Base-by-base conservation (phyloP, 2,329 filamentous ascomycete genomes). In the Neofusicoccum laricinum region DNA sequence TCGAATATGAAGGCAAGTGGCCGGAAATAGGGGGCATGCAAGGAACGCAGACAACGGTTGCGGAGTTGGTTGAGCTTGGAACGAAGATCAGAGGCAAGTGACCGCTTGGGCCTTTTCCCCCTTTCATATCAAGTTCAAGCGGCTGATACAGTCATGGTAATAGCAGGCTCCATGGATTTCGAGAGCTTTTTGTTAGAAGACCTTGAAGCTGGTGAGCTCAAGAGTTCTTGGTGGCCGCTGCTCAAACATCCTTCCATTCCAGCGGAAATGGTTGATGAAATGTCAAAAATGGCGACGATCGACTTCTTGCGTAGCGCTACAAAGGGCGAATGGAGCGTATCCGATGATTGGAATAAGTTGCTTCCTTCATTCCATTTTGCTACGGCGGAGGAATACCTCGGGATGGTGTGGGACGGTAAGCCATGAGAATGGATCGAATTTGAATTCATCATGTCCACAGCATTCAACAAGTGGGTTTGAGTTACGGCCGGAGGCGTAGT, bases 81-180 rank as follows among this genome's bases (percentile, higher is more conserved):
- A 48, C 8, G 0, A 19, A 15, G 19, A 4, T 48, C 19, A n/a
- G 45, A 25, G 45, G 45, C 21, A 48, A 19, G 21, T 1, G 25
- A 5, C 25, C 25, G 6, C 25, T 30, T 30, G 25, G 25, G 1
- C 25, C 25, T 30, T 30, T 30, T 30, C 4, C 4, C 4, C 25
- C 25, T 30, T 30, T 6, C 25, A 30, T 30, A 30, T 30, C 25
- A 30, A 30, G 6, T 1, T 1, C 25, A 30, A 30, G 6, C 25
- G 1, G 25, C 7, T 32, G 3, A 8, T 17, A 6, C 14, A 0
- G 11, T 0, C 1, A 15, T 32, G 0, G 7, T 2, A 7, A 10
- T 3, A 34, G 6, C 12, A 34, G 46, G 46, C 15, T 8, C 17
- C 14, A 30, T 32, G 25, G 32, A 50, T 10, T 11, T 50, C 2